phyloP scores from a whole-genome alignment of 192 early-diverging fungal species.

The Backusella luteola region DNA sequence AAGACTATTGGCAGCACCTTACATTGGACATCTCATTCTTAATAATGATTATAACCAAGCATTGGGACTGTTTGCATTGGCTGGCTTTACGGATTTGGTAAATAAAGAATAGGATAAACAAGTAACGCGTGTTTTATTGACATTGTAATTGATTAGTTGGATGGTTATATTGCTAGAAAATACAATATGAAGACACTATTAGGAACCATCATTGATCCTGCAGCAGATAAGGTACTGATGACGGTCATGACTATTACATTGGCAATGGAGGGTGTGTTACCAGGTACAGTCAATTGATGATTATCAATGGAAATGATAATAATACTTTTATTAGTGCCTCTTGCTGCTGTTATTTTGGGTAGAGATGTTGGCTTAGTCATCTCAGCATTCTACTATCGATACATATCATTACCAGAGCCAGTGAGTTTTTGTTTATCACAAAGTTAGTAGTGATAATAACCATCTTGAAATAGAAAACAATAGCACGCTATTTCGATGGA shows the following conservation, averaged over 20 bases:
- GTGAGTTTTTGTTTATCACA: constrained; percentile 39
- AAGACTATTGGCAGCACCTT: constrained; percentile 76
- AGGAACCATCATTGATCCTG: constrained; percentile 91
- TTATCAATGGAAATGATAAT: neutral
- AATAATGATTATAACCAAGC: constrained; percentile 69
- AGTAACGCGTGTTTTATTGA: neutral
- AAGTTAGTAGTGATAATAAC: no score
- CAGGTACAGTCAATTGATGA: constrained; percentile 46
- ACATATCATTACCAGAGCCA: constrained; percentile 83
- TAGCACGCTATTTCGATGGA: constrained; percentile 84
- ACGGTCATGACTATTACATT: constrained; percentile 86
- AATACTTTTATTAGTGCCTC: constrained; percentile 41
- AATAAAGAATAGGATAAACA: neutral
- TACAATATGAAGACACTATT: constrained; percentile 87
- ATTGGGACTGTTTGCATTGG: constrained; percentile 72
- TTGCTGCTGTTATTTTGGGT: constrained; percentile 83
- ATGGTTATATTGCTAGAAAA: constrained; percentile 88
- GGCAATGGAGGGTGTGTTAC: constrained; percentile 70
- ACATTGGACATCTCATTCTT: constrained; percentile 88
- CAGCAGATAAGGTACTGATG: constrained; percentile 95
- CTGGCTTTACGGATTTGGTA: constrained; percentile 83
- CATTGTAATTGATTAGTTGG: constrained; percentile 44
- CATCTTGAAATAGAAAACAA: constrained; percentile 61
- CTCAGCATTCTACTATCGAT: constrained; percentile 81
- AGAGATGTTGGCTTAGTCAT: constrained; percentile 81